phyloP scores from a whole-genome alignment of 805 yeast genomes.

The Spathaspora passalidarum region DNA sequence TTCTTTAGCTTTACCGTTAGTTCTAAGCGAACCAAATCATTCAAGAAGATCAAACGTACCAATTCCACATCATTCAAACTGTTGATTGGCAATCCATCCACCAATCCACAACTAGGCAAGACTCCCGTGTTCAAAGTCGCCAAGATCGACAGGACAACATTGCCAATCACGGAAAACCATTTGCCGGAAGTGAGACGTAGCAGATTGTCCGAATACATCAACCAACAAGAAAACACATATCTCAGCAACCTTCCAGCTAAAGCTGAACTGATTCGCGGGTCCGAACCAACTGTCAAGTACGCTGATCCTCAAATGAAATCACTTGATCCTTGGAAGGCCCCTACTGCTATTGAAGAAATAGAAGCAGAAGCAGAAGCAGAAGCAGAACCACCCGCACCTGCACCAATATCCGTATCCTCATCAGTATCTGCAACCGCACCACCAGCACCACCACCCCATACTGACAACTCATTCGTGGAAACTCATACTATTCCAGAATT shows the following conservation, averaged over 20 bases:
- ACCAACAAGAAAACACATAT: conserved; percentile 21
- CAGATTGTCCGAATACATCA: conserved; percentile 24
- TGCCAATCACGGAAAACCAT: conserved; percentile 12
- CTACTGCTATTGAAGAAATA: too few species aligned
- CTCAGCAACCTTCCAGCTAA: not conserved
- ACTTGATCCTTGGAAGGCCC: too few species aligned
- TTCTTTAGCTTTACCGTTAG: conserved; percentile 22
- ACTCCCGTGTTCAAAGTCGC: conserved; percentile 12
- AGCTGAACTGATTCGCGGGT: not conserved
- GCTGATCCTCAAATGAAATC: too few species aligned
- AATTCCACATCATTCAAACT: conserved; percentile 6
- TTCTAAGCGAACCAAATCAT: conserved; percentile 16
- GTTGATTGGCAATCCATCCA: conserved; percentile 10
- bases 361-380: too few species aligned
- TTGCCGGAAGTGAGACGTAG: conserved; percentile 12
- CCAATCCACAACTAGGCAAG: conserved; percentile 29
- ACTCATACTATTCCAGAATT: conserved; percentile 7
- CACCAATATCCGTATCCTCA: not conserved
- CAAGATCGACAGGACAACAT: conserved; percentile 19
- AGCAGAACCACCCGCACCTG: not conserved
- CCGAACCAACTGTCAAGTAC: not conserved
- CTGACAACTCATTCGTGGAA: conserved; percentile 3
- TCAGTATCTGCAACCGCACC: not conserved
- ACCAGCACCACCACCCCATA: conserved; percentile 23
- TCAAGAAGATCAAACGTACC: not conserved